Percentiles rank a stretch among this genome's conserved stretches.
These are phyloP conservation scores for Amanita thiersii DNA, from an alignment of 768 basidiomycete genomes.

Conservation along the genomic window DNA sequence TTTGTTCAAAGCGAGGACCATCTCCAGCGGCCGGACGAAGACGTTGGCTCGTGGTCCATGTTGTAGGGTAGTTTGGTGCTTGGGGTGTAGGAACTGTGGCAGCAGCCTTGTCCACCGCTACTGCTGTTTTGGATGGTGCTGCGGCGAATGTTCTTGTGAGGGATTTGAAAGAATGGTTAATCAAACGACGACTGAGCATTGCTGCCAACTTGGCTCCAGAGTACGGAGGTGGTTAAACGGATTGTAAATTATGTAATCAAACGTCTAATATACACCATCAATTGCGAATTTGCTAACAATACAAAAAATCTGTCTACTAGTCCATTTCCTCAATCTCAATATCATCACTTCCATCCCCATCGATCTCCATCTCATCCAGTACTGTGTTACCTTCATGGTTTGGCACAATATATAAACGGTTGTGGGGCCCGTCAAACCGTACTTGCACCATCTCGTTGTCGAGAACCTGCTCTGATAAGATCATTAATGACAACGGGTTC, in stretches of 20 bases:
- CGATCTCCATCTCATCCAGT: conserved; percentile 55
- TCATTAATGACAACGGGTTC: conserved; percentile 80
- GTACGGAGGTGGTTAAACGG: not conserved
- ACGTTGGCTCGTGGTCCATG: conserved; percentile 83
- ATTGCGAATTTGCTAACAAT: not conserved
- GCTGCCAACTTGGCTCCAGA: too few relatives aligned
- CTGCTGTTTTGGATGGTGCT: conserved; percentile 17
- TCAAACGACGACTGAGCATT: conserved; percentile 34
- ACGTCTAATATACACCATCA: not conserved
- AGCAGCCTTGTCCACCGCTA: conserved; percentile 19
- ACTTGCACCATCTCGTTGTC: conserved; percentile 76
- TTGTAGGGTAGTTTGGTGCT: conserved; percentile 73
- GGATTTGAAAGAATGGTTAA: conserved; percentile 21
- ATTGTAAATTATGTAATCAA: not conserved
- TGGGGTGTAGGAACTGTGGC: conserved; percentile 42
- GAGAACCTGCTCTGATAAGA: conserved; percentile 74
- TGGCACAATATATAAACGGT: conserved; percentile 68
- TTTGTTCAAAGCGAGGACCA: conserved; percentile 90
- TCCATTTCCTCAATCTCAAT: conserved; percentile 70
- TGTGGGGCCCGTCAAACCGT: conserved; percentile 74
- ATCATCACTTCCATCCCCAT: conserved; percentile 42
- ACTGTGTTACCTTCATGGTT: conserved; percentile 63
- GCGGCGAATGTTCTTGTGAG: conserved; percentile 22
- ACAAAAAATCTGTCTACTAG: conserved; percentile 12
- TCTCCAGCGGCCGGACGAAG: conserved; percentile 51